A percentile compares a stretch with the other conserved stretches of the same genome.
Conservation (phyloP, 2,329 filamentous ascomycete genomes). For the Penicillium sumatraense region DNA sequence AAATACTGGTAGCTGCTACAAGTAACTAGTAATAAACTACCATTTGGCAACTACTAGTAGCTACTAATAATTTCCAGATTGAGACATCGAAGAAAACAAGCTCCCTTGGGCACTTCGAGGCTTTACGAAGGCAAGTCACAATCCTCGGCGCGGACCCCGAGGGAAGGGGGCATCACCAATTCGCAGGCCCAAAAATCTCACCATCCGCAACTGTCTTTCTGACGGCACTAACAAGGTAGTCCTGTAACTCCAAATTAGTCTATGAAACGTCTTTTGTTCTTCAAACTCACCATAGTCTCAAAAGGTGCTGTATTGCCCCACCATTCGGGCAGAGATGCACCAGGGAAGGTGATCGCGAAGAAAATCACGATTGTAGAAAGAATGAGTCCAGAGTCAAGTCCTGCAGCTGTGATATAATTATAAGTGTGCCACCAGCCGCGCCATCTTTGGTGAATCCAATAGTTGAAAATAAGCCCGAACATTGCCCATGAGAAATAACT, state of each 20-base stretch:
- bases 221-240: slow-evolving; percentile 17
- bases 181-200: slow-evolving; percentile 19
- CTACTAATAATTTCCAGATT: too few species aligned
- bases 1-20: too few species aligned
- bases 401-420: slow-evolving; percentile 47
- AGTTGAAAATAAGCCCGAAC: slow-evolving; percentile 51
- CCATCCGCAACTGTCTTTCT: slow-evolving; percentile 19
- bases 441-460: slow-evolving; percentile 37
- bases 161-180: slow-evolving; percentile 17
- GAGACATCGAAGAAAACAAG: too few species aligned
- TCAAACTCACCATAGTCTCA: slow-evolving; percentile 28
- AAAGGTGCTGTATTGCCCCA: slow-evolving; percentile 54
- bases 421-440: slow-evolving; percentile 46
- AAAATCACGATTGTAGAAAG: slow-evolving; percentile 69
- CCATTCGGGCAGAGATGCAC: slow-evolving; percentile 60
- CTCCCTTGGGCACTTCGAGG: too few species aligned
- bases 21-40: too few species aligned
- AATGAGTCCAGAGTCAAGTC: slow-evolving; percentile 59
- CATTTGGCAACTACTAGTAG: too few species aligned
- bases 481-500: slow-evolving; percentile 70
- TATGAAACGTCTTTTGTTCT: too few species aligned
- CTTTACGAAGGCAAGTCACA: too few species aligned
- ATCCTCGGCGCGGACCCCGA: too few species aligned
- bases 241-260: slow-evolving; percentile 4
- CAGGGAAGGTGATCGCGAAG: slow-evolving; percentile 66